phyloP scores from a whole-genome alignment of 768 basidiomycete genomes.

The Mycena galopus region DNA sequence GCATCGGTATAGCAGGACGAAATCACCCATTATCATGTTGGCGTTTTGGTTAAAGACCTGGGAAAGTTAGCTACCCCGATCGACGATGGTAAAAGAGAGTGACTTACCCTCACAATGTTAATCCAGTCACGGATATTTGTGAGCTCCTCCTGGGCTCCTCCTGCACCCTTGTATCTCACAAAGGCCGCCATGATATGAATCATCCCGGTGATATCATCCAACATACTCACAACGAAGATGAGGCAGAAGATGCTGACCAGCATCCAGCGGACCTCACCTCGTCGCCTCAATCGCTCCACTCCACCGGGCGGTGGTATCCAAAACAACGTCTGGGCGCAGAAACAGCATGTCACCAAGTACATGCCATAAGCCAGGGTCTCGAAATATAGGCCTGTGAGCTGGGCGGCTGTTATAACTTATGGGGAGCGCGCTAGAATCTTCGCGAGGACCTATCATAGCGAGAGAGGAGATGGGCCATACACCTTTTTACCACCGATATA shows the following conservation, averaged over 20 bases:
- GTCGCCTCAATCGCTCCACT: neutral
- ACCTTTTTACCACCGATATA: too few species aligned
- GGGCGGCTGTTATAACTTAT: neutral
- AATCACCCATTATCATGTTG: neutral
- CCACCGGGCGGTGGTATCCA: neutral
- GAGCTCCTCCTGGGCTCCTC: neutral
- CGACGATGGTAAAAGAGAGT: too few species aligned
- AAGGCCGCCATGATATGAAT: neutral
- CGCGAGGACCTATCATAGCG: neutral
- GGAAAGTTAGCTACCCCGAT: neutral
- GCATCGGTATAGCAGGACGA: constrained; percentile 1
- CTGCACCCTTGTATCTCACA: neutral
- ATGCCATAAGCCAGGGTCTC: neutral
- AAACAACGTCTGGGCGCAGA: neutral
- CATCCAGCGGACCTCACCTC: neutral
- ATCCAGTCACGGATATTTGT: neutral
- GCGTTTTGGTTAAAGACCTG: neutral
- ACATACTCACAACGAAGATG: neutral
- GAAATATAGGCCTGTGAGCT: neutral
- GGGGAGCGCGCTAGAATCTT: neutral
- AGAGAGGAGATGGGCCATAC: neutral
- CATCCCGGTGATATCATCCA: neutral
- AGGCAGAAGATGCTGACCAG: neutral
- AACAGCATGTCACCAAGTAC: neutral
- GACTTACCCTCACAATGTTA: neutral